These are phyloP conservation scores for Fraxinus ornus DNA, from an alignment of 305 asterid genomes.

Conservation along the genomic window DNA sequence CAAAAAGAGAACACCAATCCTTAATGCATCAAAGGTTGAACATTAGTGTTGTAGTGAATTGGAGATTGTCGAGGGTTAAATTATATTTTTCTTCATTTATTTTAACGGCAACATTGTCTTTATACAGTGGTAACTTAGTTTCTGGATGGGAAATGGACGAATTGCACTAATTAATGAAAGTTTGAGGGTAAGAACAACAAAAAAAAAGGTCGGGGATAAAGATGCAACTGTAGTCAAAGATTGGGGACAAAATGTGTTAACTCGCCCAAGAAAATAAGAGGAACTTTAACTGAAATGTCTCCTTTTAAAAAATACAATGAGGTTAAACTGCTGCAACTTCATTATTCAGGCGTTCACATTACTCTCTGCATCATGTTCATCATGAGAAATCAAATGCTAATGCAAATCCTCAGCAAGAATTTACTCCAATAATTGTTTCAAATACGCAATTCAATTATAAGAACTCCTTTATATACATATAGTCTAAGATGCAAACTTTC, in stretches of 20 bases:
- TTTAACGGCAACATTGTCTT: background rate
- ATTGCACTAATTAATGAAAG: background rate
- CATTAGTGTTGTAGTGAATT: background rate
- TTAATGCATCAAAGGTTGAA: background rate
- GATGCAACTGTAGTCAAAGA: background rate
- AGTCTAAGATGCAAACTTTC: background rate
- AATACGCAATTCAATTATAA: background rate
- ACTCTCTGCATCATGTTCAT: background rate
- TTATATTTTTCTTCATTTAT: background rate
- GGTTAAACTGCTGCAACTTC: background rate
- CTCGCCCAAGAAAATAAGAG: background rate
- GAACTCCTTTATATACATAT: background rate
- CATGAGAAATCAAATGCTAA: background rate
- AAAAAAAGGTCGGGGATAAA: background rate
- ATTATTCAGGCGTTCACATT: background rate
- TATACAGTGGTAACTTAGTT: background rate
- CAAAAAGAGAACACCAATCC: background rate
- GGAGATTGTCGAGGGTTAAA: background rate
- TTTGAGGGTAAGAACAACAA: background rate
- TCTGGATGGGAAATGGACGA: background rate
- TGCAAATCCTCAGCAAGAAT: background rate
- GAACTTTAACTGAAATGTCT: background rate
- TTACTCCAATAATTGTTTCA: background rate
- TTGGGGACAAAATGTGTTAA: background rate
- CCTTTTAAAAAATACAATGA: background rate